Evolutionary conservation across 2,329 filamentous ascomycete species (phyloP).

Genomic region (Stylonectria norvegica): DNA sequence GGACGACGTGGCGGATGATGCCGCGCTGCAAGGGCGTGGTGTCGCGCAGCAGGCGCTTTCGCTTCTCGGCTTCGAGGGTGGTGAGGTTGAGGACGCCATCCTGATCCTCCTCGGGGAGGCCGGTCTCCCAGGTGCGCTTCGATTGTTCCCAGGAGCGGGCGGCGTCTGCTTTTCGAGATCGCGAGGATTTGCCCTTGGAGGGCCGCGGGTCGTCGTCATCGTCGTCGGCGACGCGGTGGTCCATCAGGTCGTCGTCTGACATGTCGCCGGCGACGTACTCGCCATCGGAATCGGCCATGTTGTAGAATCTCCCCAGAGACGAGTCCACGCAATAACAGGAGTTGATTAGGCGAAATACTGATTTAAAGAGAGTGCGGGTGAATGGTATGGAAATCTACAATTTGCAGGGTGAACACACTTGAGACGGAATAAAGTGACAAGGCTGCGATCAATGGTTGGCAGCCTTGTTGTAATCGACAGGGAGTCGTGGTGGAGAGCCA

Average conservation of each 20-base stretch:
- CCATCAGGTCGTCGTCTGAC: slow-evolving; percentile 62
- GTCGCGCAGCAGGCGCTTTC: slow-evolving; percentile 77
- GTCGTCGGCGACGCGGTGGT: slow-evolving; percentile 43
- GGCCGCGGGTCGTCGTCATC: slow-evolving; percentile 28
- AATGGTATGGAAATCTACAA: slow-evolving; percentile 1
- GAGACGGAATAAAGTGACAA: slow-evolving; percentile 24
- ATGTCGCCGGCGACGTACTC: slow-evolving; percentile 62
- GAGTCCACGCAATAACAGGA: too few species aligned
- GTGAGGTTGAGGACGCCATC: slow-evolving; percentile 77
- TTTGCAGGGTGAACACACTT: slow-evolving; percentile 6
- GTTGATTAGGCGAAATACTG: too few species aligned
- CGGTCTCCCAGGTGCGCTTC: slow-evolving; percentile 66
- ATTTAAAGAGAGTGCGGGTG: not conserved
- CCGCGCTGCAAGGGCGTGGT: slow-evolving; percentile 93
- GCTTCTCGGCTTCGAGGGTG: slow-evolving; percentile 78
- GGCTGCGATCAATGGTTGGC: slow-evolving; percentile 18
- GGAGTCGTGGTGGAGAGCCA: not conserved
- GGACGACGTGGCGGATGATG: slow-evolving; percentile 92
- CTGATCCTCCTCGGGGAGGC: slow-evolving; percentile 65
- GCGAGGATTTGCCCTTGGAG: slow-evolving; percentile 26
- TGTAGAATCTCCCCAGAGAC: slow-evolving; percentile 1
- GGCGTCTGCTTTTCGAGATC: slow-evolving; percentile 32
- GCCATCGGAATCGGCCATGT: slow-evolving; percentile 71
- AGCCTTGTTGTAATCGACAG: slow-evolving; percentile 18
- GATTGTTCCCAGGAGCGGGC: slow-evolving; percentile 65